These are phyloP conservation scores for Sporothrix pallida DNA, from an alignment of 2,329 filamentous ascomycete species.

Conservation along the genomic window DNA sequence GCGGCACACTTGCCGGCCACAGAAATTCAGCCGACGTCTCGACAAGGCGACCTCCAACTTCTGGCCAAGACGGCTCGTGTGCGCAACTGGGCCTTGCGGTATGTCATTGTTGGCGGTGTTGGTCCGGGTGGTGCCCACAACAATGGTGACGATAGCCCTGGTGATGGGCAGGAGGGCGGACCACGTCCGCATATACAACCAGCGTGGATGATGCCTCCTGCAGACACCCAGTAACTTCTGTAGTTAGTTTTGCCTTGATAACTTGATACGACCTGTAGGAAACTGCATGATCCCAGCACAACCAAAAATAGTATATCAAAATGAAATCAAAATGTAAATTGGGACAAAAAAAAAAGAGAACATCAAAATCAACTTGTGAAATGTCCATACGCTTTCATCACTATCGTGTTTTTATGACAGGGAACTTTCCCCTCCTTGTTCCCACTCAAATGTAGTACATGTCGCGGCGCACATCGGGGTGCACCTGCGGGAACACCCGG, in stretches of 20 bases:
- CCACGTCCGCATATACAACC: neutral
- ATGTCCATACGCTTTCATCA: too few species aligned
- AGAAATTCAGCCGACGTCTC: constrained; percentile 40
- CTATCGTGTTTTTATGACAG: too few species aligned
- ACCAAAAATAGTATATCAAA: neutral
- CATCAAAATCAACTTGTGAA: too few species aligned
- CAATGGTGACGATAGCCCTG: neutral
- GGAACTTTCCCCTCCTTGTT: too few species aligned
- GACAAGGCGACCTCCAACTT: constrained; percentile 47
- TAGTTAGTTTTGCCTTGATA: neutral
- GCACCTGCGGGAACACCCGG: constrained; percentile 49
- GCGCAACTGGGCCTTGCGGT: constrained; percentile 74
- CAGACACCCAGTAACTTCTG: constrained; percentile 39
- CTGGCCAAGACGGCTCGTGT: constrained; percentile 69
- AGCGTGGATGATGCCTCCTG: constrained; percentile 39
- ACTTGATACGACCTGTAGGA: too few species aligned
- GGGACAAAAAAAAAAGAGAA: neutral
- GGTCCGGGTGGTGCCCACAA: neutral
- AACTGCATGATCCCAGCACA: neutral
- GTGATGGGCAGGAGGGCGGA: too few species aligned
- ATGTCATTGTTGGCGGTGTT: constrained; percentile 54
- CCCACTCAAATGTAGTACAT: constrained; percentile 63
- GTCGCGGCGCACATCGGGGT: constrained; percentile 51
- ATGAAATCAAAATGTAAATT: neutral
- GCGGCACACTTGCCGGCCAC: constrained; percentile 38